Base-by-base conservation (phyloP, 2,329 filamentous ascomycete genomes). In the Colletotrichum sojae region DNA sequence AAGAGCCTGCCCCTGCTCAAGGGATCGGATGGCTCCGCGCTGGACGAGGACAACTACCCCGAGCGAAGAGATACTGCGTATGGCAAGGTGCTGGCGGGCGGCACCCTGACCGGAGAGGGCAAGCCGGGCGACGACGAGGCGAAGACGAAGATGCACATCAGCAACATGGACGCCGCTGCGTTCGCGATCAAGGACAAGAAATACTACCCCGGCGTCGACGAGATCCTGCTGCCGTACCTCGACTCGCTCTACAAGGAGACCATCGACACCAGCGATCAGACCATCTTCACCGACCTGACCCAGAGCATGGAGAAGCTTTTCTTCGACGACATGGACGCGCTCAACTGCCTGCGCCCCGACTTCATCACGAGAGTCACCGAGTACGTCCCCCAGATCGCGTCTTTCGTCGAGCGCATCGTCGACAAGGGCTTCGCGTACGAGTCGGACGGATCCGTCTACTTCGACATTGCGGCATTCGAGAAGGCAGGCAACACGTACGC, bases 331-430 rank as follows among this genome's bases (percentile, higher is more conserved):
- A 95, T 98, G 91, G 87, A 90, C 70, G 90, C 90, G 6, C 83
- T 98, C 58, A 98, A 98, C 75, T 94, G 97, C 12, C 84, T 95
- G 46, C 86, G 91, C 22, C 94, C 95, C 0, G 92, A 97, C 75
- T 88, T 92, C 40, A 84, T 97, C 27, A 97, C 94, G 0, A 86
- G 95, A 65, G 95, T 98, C n/a, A 97, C 94, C 1, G 94, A 97
- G 75, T 98, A 96, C 74, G 92, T 95, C 4, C 90, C 91, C 0
- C 91, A 97, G 76, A 98, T 98, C 76, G 94, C 93, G 53, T 84
- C 88, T 10, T 98, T 97, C 71, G 94, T 98, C 0, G 88, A 95
- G 75, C 90, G 88, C 72, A 93, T 97, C 65, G 89, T 97, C 22
- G 83, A 92, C 59, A 97, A 97, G 77, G 92, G 93, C 0, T 98